Base-by-base conservation (phyloP, 2,329 filamentous ascomycete genomes). In the Ceratocystis harringtonii region DNA sequence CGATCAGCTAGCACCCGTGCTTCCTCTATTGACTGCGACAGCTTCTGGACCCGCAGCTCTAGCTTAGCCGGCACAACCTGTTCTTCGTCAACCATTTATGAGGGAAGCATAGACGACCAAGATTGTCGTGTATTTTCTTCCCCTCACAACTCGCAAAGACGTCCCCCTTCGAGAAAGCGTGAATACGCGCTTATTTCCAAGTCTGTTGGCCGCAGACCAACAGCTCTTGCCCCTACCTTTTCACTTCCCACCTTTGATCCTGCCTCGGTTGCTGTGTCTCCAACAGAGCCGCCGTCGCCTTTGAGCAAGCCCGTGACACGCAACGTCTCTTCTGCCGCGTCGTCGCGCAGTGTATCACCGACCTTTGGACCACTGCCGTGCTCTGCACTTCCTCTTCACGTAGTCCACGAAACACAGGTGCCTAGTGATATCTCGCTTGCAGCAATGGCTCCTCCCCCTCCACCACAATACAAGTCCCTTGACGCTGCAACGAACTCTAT, bases 41-140 rank as follows among this genome's bases (percentile, higher is more conserved):
- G 41, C 6, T 66, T 66, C 44, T 64, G 65, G 65, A 22, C 32
- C 28, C 48, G 52, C 8, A 30, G 52, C 10, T 65, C 60, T 6
- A 65, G 63, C 48, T 52, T 65, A 28, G 58, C 60, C 55, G 63
- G 61, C 5, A 67, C 66, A 22, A 50, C 48, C n/a, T 67, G 60
- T 19, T 63, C 66, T 6, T 43, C 63, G 2, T 64, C 65, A 15
- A 63, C 61, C n/a, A 66, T 64, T 50, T 63, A 62, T 19, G 65
- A 66, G 30, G 50, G 45, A 17, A 65, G 45, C 36, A 62, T 45
- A 12, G 32, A 50, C 44, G 44, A 36, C 19, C 41, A 62, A 25
- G 58, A 65, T 19, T 62, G 2, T 22, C 32, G 44, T n/a, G 19
- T 5, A n/a, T 58, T n/a, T 25, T 32, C 28, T 19, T 28, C 45